A percentile compares a stretch with the other conserved stretches of the same genome.
Conservation (phyloP, 2,329 filamentous ascomycete species). For the Xylariaceae sp. region DNA sequence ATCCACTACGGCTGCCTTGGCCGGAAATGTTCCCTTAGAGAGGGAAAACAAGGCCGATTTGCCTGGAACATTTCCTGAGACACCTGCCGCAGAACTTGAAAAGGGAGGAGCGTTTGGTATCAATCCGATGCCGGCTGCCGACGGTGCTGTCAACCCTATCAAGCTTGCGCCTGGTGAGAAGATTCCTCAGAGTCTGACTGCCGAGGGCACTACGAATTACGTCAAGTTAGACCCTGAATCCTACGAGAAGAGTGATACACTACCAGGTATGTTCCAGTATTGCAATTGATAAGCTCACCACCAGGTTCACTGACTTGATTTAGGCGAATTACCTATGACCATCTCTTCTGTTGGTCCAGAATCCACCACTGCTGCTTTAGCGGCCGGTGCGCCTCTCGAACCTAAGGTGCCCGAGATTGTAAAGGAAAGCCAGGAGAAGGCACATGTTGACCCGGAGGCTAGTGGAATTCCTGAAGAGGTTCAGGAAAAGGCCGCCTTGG, state of each 20-base stretch:
- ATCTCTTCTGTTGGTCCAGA: conserved; percentile 49
- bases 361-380: conserved; percentile 49
- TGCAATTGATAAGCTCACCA: neutral
- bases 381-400: conserved; percentile 52
- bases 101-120: conserved; percentile 52
- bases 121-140: conserved; percentile 66
- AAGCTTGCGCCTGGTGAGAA: conserved; percentile 79
- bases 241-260: conserved; percentile 79
- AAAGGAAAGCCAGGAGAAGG: conserved; percentile 73
- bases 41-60: conserved; percentile 45
- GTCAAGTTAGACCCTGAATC: conserved; percentile 82
- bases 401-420: conserved; percentile 66
- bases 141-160: conserved; percentile 78
- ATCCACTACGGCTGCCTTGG: conserved; percentile 74
- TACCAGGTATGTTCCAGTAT: conserved; percentile 50
- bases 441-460: conserved; percentile 69
- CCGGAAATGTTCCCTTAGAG: conserved; percentile 68
- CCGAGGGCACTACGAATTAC: conserved; percentile 72
- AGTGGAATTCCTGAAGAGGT: conserved; percentile 70
- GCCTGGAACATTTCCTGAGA: conserved; percentile 76
- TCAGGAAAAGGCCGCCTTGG: conserved; percentile 72
- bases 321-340: conserved; percentile 32
- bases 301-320: neutral
- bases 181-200: conserved; percentile 72
- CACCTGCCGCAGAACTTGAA: conserved; percentile 61